These are phyloP conservation scores for Xylaria castorea DNA, from an alignment of 495 filamentous ascomycete genomes.

Conservation along the genomic window DNA sequence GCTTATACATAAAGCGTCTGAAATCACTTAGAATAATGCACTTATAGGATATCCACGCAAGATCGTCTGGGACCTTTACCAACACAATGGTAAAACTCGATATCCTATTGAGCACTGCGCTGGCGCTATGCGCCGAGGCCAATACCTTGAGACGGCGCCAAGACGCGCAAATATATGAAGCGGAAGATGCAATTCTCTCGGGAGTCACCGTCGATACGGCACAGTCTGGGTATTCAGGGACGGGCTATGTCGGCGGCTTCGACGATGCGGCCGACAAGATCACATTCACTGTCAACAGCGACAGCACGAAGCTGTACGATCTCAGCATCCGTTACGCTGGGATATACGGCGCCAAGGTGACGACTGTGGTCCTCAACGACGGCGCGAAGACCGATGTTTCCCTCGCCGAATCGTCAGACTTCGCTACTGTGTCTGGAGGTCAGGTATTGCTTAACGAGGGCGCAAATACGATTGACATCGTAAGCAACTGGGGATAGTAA, in stretches of 20 bases:
- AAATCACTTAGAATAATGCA: not conserved
- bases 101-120: not conserved
- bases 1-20: not conserved
- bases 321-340: slow-evolving; percentile 48
- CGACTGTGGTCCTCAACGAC: slow-evolving; percentile 49
- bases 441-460: slow-evolving; percentile 53
- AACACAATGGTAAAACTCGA: not conserved
- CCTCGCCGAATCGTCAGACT: slow-evolving; percentile 40
- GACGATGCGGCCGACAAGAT: slow-evolving; percentile 48
- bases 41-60: not conserved
- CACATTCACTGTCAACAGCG: slow-evolving; percentile 45
- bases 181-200: slow-evolving; percentile 47
- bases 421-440: slow-evolving; percentile 43
- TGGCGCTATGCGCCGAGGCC: not conserved
- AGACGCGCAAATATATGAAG: slow-evolving; percentile 38
- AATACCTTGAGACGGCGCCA: not conserved
- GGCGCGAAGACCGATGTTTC: slow-evolving; percentile 48
- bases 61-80: not conserved
- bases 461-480: slow-evolving; percentile 50
- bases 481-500: slow-evolving; percentile 57
- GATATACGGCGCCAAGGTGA: slow-evolving; percentile 52
- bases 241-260: slow-evolving; percentile 53
- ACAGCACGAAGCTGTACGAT: slow-evolving; percentile 46
- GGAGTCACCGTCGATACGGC: slow-evolving; percentile 46
- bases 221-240: slow-evolving; percentile 46